Evolutionary conservation across 2,329 filamentous ascomycete genomes (phyloP), one percentile per base, ranked within the genome.

Genomic region (Metarhizium album): DNA sequence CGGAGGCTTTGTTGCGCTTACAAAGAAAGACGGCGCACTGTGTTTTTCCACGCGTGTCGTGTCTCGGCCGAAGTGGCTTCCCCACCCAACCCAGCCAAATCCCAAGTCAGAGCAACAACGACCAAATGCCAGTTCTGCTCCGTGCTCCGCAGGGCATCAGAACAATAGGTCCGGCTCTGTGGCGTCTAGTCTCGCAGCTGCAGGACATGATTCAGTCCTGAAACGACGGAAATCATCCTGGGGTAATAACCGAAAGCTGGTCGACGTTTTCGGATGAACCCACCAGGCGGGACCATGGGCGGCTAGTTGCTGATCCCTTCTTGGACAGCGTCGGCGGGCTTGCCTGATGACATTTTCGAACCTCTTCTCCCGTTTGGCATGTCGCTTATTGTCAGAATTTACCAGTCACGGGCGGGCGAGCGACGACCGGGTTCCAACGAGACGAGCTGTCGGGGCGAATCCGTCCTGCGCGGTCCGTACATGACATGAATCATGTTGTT

Each of bases 161-260:
- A 46, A 52, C 42, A 52, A 49, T 52, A 52, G 50, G 50, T 47
- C 16, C 18, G 31, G 43, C n/a, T 35, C 46, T 46, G 50, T 46
- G 46, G 47, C 50, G 45, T 22, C 49, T 23, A 37, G 45, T 33
- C 40, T 11, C 37, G 27, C 38, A 38, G 18, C 18, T 37, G 49
- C 49, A n/a, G 49, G 37, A 50, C 49, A 51, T 48, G 45, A 45
- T 27, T 51, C 38, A 51, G 22, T 51, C 16, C 49, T 51, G 49
- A 48, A 45, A 48, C 23, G 16, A 35, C 13, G 38, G 46, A n/a
- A 45, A 48, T 23, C 23, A 46, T 42, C 33, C 45, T 47, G 38
- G 45, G 27, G 49, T 38, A 18, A 27, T 38, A 18, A 27, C 23
- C 22, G 20, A 43, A 43, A n/a, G 22, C 14, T 43, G 40, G 22